Percentiles rank a stretch among this genome's conserved stretches.
These are phyloP conservation scores for Pelargonium fulgidum DNA, from an alignment of 441 rosid species.

Conservation along the genomic window DNA sequence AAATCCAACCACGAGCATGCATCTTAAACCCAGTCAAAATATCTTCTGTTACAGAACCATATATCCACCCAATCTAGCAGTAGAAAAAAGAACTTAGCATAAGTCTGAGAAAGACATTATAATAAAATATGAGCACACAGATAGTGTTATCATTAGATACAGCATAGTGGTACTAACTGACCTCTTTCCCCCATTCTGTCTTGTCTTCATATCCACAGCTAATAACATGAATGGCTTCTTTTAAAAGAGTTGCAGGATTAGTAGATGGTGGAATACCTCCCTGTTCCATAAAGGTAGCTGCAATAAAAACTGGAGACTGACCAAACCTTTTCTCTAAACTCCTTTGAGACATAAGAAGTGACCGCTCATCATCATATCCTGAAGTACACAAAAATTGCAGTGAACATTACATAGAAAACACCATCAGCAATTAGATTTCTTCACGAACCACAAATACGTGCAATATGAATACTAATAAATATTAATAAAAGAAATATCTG, in stretches of 20 bases:
- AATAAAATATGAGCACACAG: neutral
- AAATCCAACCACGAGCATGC: constrained; percentile 99
- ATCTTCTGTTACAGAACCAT: constrained; percentile 39
- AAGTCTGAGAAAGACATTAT: neutral
- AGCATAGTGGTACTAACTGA: constrained; percentile 14
- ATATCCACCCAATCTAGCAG: constrained; percentile 90
- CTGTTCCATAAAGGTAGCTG: constrained; percentile 65
- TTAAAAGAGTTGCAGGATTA: constrained; percentile 71
- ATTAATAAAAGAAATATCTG: neutral
- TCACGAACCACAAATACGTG: neutral
- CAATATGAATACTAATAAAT: neutral
- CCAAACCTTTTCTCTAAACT: constrained; percentile 95
- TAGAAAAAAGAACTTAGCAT: neutral
- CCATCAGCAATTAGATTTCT: neutral
- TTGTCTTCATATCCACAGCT: constrained; percentile 97
- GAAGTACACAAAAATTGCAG: neutral
- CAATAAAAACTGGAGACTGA: constrained; percentile 79
- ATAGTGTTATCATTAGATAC: neutral
- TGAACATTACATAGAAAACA: neutral
- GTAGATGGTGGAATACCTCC: constrained; percentile 84
- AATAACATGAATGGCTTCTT: constrained; percentile 95
- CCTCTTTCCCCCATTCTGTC: constrained; percentile 98
- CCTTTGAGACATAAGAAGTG: constrained; percentile 42
- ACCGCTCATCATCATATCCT: constrained; percentile 28
- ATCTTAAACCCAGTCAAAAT: constrained; percentile 97